phyloP scores from a whole-genome alignment of 495 filamentous ascomycete species.

The Trichoderma gamsii region DNA sequence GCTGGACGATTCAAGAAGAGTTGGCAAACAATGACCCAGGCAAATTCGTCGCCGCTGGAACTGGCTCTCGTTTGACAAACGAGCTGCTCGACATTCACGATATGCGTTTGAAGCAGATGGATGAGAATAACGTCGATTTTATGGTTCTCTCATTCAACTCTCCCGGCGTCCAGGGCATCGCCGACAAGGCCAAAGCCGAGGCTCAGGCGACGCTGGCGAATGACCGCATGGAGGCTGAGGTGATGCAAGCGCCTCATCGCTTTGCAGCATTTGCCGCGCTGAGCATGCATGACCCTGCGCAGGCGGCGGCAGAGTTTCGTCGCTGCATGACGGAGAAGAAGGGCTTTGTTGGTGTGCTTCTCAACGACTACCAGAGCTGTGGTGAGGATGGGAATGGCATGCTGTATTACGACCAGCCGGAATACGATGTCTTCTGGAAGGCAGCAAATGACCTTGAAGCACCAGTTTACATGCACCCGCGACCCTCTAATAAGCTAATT shows the following conservation, averaged over 20 bases:
- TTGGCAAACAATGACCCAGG: constrained; percentile 24
- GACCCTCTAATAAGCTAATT: constrained; percentile 39
- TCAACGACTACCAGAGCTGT: constrained; percentile 46
- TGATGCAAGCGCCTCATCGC: constrained; percentile 38
- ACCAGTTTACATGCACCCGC: constrained; percentile 53
- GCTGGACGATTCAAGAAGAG: constrained; percentile 26
- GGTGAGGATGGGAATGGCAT: constrained; percentile 28
- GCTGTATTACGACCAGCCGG: constrained; percentile 40
- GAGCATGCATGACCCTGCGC: constrained; percentile 42
- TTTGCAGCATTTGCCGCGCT: constrained; percentile 52
- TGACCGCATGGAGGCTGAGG: constrained; percentile 47
- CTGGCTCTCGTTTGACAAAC: constrained; percentile 18
- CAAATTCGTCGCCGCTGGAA: constrained; percentile 22
- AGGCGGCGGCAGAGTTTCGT: constrained; percentile 43
- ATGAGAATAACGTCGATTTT: constrained; percentile 25
- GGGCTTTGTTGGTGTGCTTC: constrained; percentile 48
- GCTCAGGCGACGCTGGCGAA: constrained; percentile 36
- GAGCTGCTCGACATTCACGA: constrained; percentile 27
- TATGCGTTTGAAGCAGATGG: constrained; percentile 24
- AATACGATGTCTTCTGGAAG: constrained; percentile 42
- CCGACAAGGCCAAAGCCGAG: constrained; percentile 21
- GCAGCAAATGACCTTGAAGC: constrained; percentile 47
- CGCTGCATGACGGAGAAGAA: constrained; percentile 39
- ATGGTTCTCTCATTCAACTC: constrained; percentile 27
- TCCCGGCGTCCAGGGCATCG: constrained; percentile 22